A percentile compares a stretch with the other conserved stretches of the same genome.
Conservation (phyloP, 2,329 filamentous ascomycete species). For the Didymellaceae sp. region DNA sequence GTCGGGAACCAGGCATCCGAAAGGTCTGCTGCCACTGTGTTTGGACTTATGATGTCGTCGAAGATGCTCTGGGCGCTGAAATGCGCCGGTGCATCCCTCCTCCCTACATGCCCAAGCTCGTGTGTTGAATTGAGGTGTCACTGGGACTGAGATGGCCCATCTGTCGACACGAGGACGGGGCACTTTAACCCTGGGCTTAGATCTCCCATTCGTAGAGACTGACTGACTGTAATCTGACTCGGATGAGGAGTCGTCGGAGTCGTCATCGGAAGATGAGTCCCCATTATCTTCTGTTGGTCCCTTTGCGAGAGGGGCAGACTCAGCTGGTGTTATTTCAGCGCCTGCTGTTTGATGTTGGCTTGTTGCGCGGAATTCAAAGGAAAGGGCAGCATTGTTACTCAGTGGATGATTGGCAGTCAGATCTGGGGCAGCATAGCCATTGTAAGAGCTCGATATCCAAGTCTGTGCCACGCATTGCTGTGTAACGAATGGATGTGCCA, state of each 20-base stretch:
- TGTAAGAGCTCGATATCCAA: constrained; percentile 5
- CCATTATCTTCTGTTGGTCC: not conserved
- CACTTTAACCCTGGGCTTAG: not conserved
- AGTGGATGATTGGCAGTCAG: not conserved
- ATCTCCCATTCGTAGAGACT: not conserved
- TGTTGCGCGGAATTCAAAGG: not conserved
- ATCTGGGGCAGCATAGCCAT: not conserved
- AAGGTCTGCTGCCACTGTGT: constrained; percentile 11
- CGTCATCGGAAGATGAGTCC: not conserved
- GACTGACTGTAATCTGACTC: constrained; percentile 4
- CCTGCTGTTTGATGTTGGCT: not conserved
- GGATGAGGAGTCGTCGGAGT: no score
- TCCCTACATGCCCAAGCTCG: constrained; percentile 20
- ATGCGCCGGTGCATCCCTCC: constrained; percentile 11
- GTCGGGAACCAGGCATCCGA: constrained; percentile 20
- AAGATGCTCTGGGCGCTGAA: constrained; percentile 31
- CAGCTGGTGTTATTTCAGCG: not conserved
- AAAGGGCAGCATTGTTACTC: not conserved
- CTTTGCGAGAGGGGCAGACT: not conserved
- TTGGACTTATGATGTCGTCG: constrained; percentile 32
- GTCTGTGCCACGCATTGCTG: constrained; percentile 9
- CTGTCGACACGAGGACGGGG: constrained; percentile 22
- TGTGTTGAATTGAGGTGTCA: constrained; percentile 5
- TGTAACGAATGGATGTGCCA: not conserved
- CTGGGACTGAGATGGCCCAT: constrained; percentile 12